Evolutionary conservation across 805 yeast species (phyloP).

Genomic region (Sugiyamaella marilandica): DNA sequence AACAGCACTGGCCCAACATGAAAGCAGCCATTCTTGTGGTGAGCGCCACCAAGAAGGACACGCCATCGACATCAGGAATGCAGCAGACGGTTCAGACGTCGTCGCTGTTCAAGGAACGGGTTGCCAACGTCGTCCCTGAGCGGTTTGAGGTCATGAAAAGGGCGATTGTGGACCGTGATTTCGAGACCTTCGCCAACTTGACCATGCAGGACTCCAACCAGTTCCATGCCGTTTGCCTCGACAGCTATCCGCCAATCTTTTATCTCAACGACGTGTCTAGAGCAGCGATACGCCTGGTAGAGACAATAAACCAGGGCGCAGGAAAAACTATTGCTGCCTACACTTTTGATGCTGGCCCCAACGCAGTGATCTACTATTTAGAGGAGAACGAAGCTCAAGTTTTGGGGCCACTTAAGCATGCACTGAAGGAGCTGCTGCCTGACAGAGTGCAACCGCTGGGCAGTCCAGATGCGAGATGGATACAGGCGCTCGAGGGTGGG

Average conservation of each 20-base stretch:
- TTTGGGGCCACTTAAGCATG: conserved; percentile 60
- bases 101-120: conserved; percentile 75
- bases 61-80: conserved; percentile 95
- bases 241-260: conserved; percentile 92
- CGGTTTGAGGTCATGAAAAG: conserved; percentile 79
- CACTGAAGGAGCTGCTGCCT: conserved; percentile 45
- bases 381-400: conserved; percentile 68
- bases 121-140: conserved; percentile 76
- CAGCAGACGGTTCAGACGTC: conserved; percentile 90
- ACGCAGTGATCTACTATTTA: conserved; percentile 90
- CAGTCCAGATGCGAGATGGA: conserved; percentile 40
- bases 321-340: conserved; percentile 80
- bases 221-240: conserved; percentile 97
- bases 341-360: conserved; percentile 99
- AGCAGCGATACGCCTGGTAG: conserved; percentile 70
- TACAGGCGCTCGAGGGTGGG: conserved; percentile 55
- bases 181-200: conserved; percentile 74
- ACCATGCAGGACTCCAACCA: conserved; percentile 97
- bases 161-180: conserved; percentile 70
- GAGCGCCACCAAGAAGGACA: conserved; percentile 89
- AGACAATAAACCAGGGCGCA: conserved; percentile 63
- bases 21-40: conserved; percentile 90
- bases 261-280: conserved; percentile 89
- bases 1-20: conserved; percentile 86
- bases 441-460: conserved; percentile 4